Percentiles rank a stretch among this genome's conserved stretches.
Conservation (phyloP, 1,139 yeast species). For the Blastobotrys aristatus region DNA sequence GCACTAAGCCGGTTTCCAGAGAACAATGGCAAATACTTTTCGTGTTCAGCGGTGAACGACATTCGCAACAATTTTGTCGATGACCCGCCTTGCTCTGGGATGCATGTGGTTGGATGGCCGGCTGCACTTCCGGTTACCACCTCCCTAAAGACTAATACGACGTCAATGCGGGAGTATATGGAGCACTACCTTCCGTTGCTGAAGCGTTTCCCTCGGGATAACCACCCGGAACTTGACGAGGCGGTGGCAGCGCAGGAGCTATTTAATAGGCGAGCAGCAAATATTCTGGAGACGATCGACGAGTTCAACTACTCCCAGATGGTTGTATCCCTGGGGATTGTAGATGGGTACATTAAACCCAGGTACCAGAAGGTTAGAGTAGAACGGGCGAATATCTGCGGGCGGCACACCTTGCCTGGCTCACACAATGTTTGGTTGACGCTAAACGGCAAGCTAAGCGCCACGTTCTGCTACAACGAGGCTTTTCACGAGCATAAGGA, state of each 20-base stretch:
- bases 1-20: not conserved
- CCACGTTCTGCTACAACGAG: not conserved
- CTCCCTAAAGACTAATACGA: not conserved
- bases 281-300: not conserved
- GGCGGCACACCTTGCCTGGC: not conserved
- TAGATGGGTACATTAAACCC: not conserved
- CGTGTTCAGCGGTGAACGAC: not conserved
- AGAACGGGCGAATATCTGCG: not conserved
- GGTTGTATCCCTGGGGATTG: not conserved
- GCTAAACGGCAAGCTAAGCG: not conserved
- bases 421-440: not conserved
- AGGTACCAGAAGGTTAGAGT: not conserved
- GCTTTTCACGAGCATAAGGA: not conserved
- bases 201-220: too few relatives aligned
- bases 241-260: not conserved
- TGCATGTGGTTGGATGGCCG: not conserved
- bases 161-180: not conserved
- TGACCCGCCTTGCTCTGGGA: not conserved
- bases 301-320: not conserved
- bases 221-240: not conserved
- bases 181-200: not conserved
- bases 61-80: not conserved
- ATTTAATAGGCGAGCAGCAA: not conserved
- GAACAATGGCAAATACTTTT: not conserved
- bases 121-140: not conserved